Base-by-base conservation (phyloP, 164 flowering plant species). In the Protea cynaroides region DNA sequence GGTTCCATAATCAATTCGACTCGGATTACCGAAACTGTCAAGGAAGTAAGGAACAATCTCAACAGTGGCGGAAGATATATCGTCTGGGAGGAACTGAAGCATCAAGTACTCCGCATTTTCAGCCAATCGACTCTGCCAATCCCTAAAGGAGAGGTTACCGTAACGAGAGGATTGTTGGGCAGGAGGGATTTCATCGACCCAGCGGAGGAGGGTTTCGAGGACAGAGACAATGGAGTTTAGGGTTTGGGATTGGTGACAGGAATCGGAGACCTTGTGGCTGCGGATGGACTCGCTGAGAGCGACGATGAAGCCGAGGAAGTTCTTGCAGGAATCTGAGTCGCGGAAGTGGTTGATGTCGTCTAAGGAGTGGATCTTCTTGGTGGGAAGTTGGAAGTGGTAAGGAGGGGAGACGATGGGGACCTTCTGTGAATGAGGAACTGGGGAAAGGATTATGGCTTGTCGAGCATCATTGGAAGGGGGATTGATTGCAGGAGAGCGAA, bases 291-390 rank as follows among this genome's bases (percentile, higher is more conserved):
- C 84, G 43, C 92, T 84, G 49, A 93, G 83, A 12, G 90, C 71
- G 58, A 79, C 97, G 65, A 89, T 64, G 85, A 88, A 93, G 59
- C 95, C 94, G 46, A 93, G 82, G 78, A 88, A 93, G 70, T 87
- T 81, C 15, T 67, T 57, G 37, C 77, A 76, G 63, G 84, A 49
- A 14, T 69, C 65, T 53, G 98, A 89, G 51, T 76, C 71, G 64
- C 76, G 80, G 79, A 93, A 87, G 50, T 68, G 80, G 59, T 72
- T 77, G 60, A 87, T 69, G 72, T 93, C 91, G 63, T 79, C 82
- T 7, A 74, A 86, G 51, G 89, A 73, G 15, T 65, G 74, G 86
- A 93, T 93, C 50, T 23, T 58, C 69, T 93, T 93, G 66, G 67
- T 3, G 18, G 98, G 98, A 50, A 56, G 0, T 62, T 79, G 79